These are phyloP conservation scores for Puya raimondii DNA, from an alignment of 176 grass and related monocot genomes.

Conservation along the genomic window DNA sequence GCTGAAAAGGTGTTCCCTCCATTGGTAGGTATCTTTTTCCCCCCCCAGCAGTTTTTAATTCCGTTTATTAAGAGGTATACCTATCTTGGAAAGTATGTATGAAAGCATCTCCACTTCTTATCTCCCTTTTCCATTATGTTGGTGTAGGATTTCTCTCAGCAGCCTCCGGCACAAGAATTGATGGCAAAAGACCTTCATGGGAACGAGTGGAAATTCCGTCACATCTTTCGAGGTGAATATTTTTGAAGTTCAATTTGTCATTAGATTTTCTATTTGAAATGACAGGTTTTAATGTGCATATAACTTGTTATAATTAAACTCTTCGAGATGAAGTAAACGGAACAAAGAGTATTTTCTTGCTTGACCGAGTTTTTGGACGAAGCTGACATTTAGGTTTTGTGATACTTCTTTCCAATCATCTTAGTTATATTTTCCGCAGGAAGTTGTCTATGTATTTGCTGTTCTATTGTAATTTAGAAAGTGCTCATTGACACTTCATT, in stretches of 20 bases:
- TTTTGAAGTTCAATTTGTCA: slow-evolving; percentile 1
- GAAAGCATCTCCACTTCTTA: slow-evolving; percentile 8
- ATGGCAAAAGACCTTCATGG: slow-evolving; percentile 94
- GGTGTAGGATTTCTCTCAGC: slow-evolving; percentile 82
- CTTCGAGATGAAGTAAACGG: no score
- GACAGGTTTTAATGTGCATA: neutral
- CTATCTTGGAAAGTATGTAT: neutral
- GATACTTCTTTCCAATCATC: no score
- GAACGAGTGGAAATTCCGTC: slow-evolving; percentile 96
- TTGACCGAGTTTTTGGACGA: no score
- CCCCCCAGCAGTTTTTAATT: neutral
- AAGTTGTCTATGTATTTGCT: neutral
- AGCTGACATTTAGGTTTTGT: no score
- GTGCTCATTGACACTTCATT: neutral
- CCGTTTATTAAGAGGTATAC: neutral
- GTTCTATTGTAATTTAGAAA: neutral
- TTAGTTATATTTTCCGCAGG: neutral
- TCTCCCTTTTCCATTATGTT: slow-evolving; percentile 16
- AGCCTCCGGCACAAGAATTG: slow-evolving; percentile 92
- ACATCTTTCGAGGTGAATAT: slow-evolving; percentile 74
- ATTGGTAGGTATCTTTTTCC: slow-evolving; percentile 50
- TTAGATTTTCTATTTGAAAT: neutral
- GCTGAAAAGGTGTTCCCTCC: slow-evolving; percentile 99
- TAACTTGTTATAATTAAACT: neutral
- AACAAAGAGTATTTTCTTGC: no score